These are phyloP conservation scores for Ceratobasidium sp. DNA, from an alignment of 1,284 basidiomycete species.

Conservation along the genomic window DNA sequence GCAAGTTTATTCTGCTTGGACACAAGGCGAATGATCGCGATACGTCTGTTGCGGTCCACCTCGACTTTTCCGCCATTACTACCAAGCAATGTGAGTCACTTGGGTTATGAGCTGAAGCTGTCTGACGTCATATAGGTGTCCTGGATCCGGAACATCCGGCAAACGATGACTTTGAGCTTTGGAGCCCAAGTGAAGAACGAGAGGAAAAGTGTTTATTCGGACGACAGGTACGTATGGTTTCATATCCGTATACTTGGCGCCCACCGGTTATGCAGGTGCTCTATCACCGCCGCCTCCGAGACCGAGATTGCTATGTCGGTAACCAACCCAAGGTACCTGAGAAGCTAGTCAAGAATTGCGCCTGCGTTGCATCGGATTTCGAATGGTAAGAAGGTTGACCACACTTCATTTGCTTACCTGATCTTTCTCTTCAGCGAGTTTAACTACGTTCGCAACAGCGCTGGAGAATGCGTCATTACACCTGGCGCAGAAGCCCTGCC, in stretches of 20 bases:
- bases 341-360: conserved; percentile 76
- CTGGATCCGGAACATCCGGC: conserved; percentile 77
- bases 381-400: conserved; percentile 78
- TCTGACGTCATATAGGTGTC: conserved; percentile 65
- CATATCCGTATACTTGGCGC: neutral
- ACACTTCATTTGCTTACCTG: conserved; percentile 1
- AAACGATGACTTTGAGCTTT: conserved; percentile 92
- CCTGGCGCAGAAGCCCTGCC: conserved; percentile 74
- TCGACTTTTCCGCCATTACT: conserved; percentile 90
- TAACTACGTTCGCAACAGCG: conserved; percentile 79
- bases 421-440: conserved; percentile 76
- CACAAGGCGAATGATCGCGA: conserved; percentile 63
- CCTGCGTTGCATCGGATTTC: conserved; percentile 81
- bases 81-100: conserved; percentile 73
- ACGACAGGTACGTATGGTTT: conserved; percentile 70
- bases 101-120: neutral
- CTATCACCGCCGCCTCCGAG: conserved; percentile 87
- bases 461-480: conserved; percentile 80
- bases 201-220: conserved; percentile 87
- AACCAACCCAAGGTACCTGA: conserved; percentile 68
- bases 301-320: conserved; percentile 86
- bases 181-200: conserved; percentile 90
- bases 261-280: conserved; percentile 68
- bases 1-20: conserved; percentile 91
- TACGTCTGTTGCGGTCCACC: conserved; percentile 79